Evolutionary conservation across 805 yeast genomes (phyloP), one percentile per base, ranked within the genome.

Genomic region (Kazachstania kunashirensis): DNA sequence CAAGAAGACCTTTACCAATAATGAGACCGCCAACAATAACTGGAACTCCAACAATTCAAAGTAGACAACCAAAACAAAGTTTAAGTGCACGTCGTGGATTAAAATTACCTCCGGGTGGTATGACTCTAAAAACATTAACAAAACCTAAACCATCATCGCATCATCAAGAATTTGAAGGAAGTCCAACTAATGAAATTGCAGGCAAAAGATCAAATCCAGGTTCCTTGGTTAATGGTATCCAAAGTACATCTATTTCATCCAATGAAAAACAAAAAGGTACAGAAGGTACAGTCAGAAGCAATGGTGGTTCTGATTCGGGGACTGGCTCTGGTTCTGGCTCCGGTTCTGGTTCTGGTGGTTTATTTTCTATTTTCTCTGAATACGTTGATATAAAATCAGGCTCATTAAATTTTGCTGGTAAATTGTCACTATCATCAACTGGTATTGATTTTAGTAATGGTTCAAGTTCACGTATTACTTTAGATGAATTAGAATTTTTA

Each of bases 381-480:
- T 89, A 84, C 54, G 74, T 92, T 33, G 97, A 92, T 59, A 79
- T 89, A 48, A 84, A 85, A 53, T 81, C 94, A 0, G 98, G 98
- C 3, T 77, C 88, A 3, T 70, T 92, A 40, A 88, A 84, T 51
- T 92, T 92, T 59, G 80, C 88, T 1, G 97, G 96, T 12, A 92
- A 92, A 56, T 84, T 96, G 4, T 84, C 95, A 1, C 63, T 92
- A 33, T 92, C 88, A 50, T 80, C 96, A 0, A 76, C 83, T 45
- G 98, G 98, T 32, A 79, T 92, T 34, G 92, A 86, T 56, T 92
- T 92, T 52, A 73, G 84, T 25, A 77, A 83, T 33, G 98, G 98
- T 1, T 74, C 88, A 2, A 78, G 86, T 32, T 88, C 92, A 62
- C 68, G 82, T 40, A 86, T 92, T 26, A 79, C 92, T 3, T 70